Conservation (phyloP, 169 alveolate genomes). For the Theileria annulata region DNA sequence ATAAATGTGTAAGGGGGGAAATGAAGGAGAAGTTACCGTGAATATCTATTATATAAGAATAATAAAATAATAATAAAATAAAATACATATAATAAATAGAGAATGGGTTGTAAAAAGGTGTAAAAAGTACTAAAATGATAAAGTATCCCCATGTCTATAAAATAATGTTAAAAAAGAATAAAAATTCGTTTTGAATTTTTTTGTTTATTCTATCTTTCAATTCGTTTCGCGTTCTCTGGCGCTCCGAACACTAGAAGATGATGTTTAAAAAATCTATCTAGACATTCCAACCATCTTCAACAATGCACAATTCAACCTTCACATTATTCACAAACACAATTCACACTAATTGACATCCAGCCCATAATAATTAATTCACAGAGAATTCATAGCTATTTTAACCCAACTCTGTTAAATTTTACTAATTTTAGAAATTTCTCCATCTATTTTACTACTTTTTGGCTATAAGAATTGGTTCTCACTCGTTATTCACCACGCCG, state of each 20-base stretch:
- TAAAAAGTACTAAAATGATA: no score
- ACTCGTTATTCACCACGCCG: background rate
- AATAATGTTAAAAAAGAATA: background rate
- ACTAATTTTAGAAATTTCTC: no score
- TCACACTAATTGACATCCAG: background rate
- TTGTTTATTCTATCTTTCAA: background rate
- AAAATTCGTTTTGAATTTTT: background rate
- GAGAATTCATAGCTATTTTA: background rate
- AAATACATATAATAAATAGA: background rate
- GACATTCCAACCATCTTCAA: background rate
- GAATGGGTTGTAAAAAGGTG: background rate
- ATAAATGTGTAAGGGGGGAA: background rate
- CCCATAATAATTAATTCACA: background rate
- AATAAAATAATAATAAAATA: no score
- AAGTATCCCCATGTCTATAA: constrained; percentile 10
- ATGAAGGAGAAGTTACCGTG: background rate
- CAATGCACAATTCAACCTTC: background rate
- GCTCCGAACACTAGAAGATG: background rate
- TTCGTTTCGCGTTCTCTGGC: background rate
- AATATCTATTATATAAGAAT: no score
- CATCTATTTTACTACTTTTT: background rate
- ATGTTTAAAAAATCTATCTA: background rate
- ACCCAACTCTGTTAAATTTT: background rate
- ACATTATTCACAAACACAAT: background rate
- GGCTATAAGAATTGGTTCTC: background rate